These are phyloP conservation scores for Rubia tinctorum DNA, from an alignment of 305 asterid species.

Conservation along the genomic window DNA sequence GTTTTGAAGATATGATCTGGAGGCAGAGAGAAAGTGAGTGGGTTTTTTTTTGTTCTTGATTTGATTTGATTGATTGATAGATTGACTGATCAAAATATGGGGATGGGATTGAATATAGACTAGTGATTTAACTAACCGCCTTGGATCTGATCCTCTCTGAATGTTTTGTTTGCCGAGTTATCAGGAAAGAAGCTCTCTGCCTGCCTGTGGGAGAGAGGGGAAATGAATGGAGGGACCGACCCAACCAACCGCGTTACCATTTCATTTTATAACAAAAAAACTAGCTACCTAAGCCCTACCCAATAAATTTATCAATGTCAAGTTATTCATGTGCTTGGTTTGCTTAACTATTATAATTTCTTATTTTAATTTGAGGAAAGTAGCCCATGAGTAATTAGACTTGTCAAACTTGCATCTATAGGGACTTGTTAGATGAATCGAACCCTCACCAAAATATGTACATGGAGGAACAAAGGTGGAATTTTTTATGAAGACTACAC, in stretches of 20 bases:
- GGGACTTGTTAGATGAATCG: too few relatives aligned
- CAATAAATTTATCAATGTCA: neutral
- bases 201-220: constrained; percentile 14
- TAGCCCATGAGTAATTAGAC: too few relatives aligned
- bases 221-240: constrained; percentile 19
- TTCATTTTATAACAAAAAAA: constrained; percentile 13
- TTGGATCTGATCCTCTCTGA: constrained; percentile 54
- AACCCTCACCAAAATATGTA: too few relatives aligned
- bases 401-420: too few relatives aligned
- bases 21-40: neutral
- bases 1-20: neutral
- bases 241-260: constrained; percentile 28
- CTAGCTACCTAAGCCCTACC: neutral
- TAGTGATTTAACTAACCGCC: constrained; percentile 56
- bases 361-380: too few relatives aligned
- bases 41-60: neutral
- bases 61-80: constrained; percentile 50
- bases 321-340: neutral
- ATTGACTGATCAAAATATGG: constrained; percentile 56
- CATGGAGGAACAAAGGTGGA: too few relatives aligned
- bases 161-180: constrained; percentile 21
- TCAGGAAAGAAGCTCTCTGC: constrained; percentile 25
- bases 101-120: constrained; percentile 32
- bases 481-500: too few relatives aligned
- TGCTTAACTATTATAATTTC: neutral